These are phyloP conservation scores for Hanseniaspora thailandica DNA, from an alignment of 805 yeast genomes.

Conservation along the genomic window DNA sequence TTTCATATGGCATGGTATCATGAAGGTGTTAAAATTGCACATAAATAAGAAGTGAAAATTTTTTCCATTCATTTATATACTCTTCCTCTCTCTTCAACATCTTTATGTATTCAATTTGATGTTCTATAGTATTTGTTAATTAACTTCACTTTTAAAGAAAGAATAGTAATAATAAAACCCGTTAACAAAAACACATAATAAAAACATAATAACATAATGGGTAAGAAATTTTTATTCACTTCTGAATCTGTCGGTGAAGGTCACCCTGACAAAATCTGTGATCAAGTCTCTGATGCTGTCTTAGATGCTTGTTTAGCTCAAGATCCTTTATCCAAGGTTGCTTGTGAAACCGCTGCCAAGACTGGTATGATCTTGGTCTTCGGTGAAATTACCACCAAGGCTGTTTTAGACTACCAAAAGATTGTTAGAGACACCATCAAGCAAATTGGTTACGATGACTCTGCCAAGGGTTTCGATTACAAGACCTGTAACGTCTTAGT, in stretches of 20 bases:
- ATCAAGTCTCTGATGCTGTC: constrained; percentile 97
- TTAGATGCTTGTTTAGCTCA: constrained; percentile 91
- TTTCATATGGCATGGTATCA: not conserved
- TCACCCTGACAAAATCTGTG: constrained; percentile 94
- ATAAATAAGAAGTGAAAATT: not conserved
- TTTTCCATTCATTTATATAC: no score
- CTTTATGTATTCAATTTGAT: no score
- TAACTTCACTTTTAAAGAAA: no score
- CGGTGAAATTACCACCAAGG: constrained; percentile 98
- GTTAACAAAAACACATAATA: not conserved
- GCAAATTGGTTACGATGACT: constrained; percentile 93
- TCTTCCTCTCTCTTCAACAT: no score
- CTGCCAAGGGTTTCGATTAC: constrained; percentile 96
- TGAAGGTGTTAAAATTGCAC: not conserved
- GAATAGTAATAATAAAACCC: not conserved
- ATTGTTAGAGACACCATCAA: constrained; percentile 96
- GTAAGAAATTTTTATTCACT: constrained; percentile 51
- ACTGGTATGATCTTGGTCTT: constrained; percentile 99
- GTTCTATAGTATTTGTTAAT: not conserved
- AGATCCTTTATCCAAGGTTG: constrained; percentile 97
- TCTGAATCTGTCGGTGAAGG: constrained; percentile 92
- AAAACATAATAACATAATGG: constrained; percentile 16
- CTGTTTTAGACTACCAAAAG: constrained; percentile 90
- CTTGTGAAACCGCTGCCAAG: constrained; percentile 98
- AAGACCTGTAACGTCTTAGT: constrained; percentile 98